Evolutionary conservation across 306 rosid genomes (phyloP).

Genomic region (Bauhinia variegata): DNA sequence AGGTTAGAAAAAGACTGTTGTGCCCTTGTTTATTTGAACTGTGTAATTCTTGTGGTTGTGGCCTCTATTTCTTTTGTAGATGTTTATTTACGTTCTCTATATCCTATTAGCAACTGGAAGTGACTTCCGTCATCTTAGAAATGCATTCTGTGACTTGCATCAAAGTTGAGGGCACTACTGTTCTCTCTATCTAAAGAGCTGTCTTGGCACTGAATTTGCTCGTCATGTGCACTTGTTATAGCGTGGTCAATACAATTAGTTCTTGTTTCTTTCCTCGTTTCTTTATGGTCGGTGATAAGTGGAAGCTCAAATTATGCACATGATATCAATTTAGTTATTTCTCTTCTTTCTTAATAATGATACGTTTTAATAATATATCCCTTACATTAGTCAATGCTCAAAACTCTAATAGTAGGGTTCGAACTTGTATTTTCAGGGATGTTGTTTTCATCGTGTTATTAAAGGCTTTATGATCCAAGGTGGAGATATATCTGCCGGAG

Average conservation of each 20-base stretch:
- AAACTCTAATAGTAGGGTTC: slow-evolving; percentile 5
- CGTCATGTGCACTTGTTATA: slow-evolving; percentile 1
- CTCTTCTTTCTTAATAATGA: background rate
- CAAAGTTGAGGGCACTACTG: background rate
- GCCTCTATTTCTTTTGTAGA: background rate
- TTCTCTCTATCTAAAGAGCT: background rate
- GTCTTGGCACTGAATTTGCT: background rate
- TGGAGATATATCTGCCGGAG: slow-evolving; percentile 92
- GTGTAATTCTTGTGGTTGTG: background rate
- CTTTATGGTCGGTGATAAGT: too few species aligned
- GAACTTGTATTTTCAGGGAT: slow-evolving; percentile 58
- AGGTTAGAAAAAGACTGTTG: slow-evolving; percentile 27
- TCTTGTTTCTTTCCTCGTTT: too few species aligned
- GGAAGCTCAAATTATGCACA: too few species aligned
- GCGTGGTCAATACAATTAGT: too few species aligned
- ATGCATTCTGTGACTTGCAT: slow-evolving; percentile 23
- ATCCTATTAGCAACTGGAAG: background rate
- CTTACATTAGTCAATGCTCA: slow-evolving; percentile 10
- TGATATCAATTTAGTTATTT: background rate
- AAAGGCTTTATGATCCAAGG: slow-evolving; percentile 90
- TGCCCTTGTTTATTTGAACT: slow-evolving; percentile 29
- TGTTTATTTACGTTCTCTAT: background rate
- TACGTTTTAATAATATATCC: background rate
- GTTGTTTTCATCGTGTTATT: slow-evolving; percentile 73
- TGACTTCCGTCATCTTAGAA: slow-evolving; percentile 2